phyloP scores from a whole-genome alignment of 441 rosid genomes.

The Croton laevigatus region DNA sequence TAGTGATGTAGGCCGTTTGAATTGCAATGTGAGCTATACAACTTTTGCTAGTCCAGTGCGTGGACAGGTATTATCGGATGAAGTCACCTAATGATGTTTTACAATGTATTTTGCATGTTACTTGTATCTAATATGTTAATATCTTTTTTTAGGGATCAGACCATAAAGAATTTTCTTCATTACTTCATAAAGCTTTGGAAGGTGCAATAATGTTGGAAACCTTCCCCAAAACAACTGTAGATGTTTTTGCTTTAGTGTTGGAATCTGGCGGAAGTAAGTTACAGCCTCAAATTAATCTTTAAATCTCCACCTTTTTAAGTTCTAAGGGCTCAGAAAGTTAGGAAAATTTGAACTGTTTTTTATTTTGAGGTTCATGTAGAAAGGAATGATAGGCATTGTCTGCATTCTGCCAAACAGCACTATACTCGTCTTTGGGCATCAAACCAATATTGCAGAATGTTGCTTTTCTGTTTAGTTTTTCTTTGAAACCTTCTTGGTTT shows the following conservation, averaged over 20 bases:
- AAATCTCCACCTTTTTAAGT: conserved; percentile 1
- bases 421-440: background rate
- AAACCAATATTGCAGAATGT: background rate
- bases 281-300: conserved; percentile 12
- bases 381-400: background rate
- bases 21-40: conserved; percentile 82
- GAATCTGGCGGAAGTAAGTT: conserved; percentile 94
- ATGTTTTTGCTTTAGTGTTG: conserved; percentile 81
- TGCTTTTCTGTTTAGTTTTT: background rate
- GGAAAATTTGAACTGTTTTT: background rate
- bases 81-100: conserved; percentile 1
- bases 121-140: conserved; percentile 22
- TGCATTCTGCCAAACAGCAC: background rate
- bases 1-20: conserved; percentile 74
- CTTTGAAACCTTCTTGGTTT: too few relatives aligned
- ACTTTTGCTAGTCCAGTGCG: conserved; percentile 64
- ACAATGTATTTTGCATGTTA: conserved; percentile 12
- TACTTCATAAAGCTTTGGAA: conserved; percentile 94
- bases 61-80: conserved; percentile 55
- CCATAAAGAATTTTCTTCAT: conserved; percentile 69
- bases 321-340: background rate
- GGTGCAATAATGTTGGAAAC: conserved; percentile 79
- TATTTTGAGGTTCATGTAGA: background rate
- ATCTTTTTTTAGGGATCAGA: conserved; percentile 54
- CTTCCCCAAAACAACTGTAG: conserved; percentile 87